phyloP scores from a whole-genome alignment of 176 grass and related monocot genomes.

The Triticum urartu region DNA sequence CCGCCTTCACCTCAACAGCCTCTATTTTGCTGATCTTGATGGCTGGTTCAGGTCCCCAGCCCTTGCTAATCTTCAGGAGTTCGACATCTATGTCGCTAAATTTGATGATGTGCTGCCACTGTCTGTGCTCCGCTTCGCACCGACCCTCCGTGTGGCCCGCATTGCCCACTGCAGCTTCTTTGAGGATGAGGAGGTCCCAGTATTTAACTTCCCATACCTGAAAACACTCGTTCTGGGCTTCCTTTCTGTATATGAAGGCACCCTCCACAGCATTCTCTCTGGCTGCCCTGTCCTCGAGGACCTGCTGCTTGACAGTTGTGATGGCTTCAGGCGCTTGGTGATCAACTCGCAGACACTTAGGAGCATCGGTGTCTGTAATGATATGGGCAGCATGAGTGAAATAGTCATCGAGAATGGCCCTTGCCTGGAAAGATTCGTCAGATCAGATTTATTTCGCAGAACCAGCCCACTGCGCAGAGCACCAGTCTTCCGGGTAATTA shows the following conservation, averaged over 20 bases:
- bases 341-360: neutral
- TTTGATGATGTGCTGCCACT: neutral
- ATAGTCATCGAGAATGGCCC: neutral
- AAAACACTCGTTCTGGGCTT: neutral
- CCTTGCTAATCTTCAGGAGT: conserved; percentile 1
- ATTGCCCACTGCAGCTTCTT: neutral
- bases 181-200: neutral
- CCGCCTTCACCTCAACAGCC: neutral
- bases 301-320: neutral
- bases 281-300: neutral
- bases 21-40: neutral
- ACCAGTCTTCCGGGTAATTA: neutral
- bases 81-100: neutral
- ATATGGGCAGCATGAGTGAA: neutral
- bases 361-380: neutral
- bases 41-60: neutral
- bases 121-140: neutral
- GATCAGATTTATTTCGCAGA: neutral
- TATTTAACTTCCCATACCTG: neutral
- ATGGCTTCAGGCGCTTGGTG: neutral
- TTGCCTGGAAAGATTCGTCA: neutral
- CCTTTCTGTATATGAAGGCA: neutral
- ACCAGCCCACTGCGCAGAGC: neutral
- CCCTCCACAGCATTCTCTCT: neutral
- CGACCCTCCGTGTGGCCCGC: neutral